Conservation (phyloP, 2,329 filamentous ascomycete genomes). For the Diaporthe citri region DNA sequence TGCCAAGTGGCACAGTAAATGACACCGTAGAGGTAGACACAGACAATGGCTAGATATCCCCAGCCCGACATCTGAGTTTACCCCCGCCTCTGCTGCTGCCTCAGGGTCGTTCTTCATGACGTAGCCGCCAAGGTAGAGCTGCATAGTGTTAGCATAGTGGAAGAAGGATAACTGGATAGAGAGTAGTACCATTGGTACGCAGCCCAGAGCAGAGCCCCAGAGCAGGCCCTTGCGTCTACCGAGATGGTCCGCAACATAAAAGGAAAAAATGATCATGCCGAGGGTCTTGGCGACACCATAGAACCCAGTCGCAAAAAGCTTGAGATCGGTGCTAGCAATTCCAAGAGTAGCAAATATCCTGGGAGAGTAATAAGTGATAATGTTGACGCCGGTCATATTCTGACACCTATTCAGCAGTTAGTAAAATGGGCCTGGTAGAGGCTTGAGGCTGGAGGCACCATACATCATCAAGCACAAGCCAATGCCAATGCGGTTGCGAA, state of each 20-base stretch:
- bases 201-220: conserved; percentile 23
- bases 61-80: conserved; percentile 27
- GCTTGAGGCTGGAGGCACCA: too few relatives aligned
- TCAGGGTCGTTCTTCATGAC: conserved; percentile 23
- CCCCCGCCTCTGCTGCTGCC: neutral
- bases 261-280: conserved; percentile 23
- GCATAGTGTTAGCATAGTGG: neutral
- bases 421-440: conserved; percentile 56
- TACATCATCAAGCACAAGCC: conserved; percentile 62
- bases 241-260: conserved; percentile 20
- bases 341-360: conserved; percentile 62
- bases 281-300: conserved; percentile 23
- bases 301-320: conserved; percentile 25
- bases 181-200: neutral
- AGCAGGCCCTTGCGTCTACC: conserved; percentile 16
- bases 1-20: conserved; percentile 28
- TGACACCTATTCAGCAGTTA: conserved; percentile 77
- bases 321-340: conserved; percentile 22
- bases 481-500: conserved; percentile 62
- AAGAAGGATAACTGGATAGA: neutral
- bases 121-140: conserved; percentile 19
- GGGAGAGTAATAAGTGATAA: conserved; percentile 55
- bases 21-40: conserved; percentile 15
- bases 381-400: conserved; percentile 65
- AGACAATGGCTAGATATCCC: conserved; percentile 21